These are phyloP conservation scores for Collybiopsis luxurians DNA, from an alignment of 768 basidiomycete genomes.

Conservation along the genomic window DNA sequence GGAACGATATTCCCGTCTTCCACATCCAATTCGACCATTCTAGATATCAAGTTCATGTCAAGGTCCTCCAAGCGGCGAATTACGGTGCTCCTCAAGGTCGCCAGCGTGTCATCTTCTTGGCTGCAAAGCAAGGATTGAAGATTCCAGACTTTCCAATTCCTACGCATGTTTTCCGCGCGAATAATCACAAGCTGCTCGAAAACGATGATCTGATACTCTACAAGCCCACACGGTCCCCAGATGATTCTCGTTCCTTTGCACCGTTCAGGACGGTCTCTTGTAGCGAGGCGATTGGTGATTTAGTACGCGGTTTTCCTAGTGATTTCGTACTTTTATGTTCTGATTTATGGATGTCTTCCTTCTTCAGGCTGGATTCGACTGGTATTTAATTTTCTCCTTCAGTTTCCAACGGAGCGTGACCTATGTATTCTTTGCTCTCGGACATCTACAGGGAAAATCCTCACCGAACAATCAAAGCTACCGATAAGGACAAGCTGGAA, in stretches of 20 bases:
- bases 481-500: conserved; percentile 29
- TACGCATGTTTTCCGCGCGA: conserved; percentile 45
- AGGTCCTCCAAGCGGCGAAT: conserved; percentile 64
- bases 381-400: conserved; percentile 37
- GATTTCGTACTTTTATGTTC: conserved; percentile 9
- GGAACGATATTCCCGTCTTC: not conserved
- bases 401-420: not conserved
- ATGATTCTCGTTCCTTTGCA: conserved; percentile 47
- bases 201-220: conserved; percentile 29
- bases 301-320: conserved; percentile 41
- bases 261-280: conserved; percentile 60
- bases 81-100: conserved; percentile 75
- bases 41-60: conserved; percentile 67
- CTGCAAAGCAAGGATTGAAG: conserved; percentile 51
- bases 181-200: conserved; percentile 40
- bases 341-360: conserved; percentile 7
- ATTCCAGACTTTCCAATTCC: conserved; percentile 67
- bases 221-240: conserved; percentile 43
- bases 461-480: conserved; percentile 35
- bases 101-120: conserved; percentile 66
- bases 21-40: conserved; percentile 3
- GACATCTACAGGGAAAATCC: conserved; percentile 53
- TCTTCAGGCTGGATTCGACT: conserved; percentile 64
- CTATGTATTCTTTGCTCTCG: not conserved
- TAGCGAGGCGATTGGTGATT: conserved; percentile 63